Percentiles rank a stretch among this genome's conserved stretches.
phyloP scores from a whole-genome alignment of 331 rosid species.

The Pyrus hybrid region DNA sequence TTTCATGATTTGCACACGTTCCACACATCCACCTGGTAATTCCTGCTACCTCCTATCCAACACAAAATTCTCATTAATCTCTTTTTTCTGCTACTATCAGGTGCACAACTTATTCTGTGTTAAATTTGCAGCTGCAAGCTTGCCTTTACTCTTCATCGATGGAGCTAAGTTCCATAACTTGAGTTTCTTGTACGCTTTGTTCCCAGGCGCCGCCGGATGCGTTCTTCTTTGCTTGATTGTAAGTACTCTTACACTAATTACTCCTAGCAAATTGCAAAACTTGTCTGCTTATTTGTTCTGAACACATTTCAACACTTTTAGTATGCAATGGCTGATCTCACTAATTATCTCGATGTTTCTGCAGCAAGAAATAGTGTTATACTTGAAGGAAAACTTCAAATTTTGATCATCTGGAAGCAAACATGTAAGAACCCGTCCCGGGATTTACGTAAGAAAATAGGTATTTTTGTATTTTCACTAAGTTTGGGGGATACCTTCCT shows the following conservation, averaged over 20 bases:
- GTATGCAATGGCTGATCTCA: background rate
- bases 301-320: background rate
- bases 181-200: constrained; percentile 70
- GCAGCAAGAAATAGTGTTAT: constrained; percentile 77
- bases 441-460: no score
- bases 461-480: no score
- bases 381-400: constrained; percentile 63
- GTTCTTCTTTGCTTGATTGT: constrained; percentile 68
- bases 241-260: constrained; percentile 16
- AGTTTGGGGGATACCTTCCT: no score
- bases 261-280: background rate
- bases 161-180: constrained; percentile 71
- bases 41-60: no score
- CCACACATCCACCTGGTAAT: constrained; percentile 82
- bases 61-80: background rate
- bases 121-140: constrained; percentile 62
- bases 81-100: background rate
- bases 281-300: background rate
- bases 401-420: constrained; percentile 34
- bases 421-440: no score
- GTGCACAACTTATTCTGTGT: background rate
- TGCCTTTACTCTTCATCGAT: constrained; percentile 86
- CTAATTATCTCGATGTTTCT: background rate
- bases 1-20: constrained; percentile 68
- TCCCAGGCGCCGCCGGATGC: constrained; percentile 74